These are phyloP conservation scores for Datura wrightii DNA, from an alignment of 257 asterid genomes.

Conservation along the genomic window DNA sequence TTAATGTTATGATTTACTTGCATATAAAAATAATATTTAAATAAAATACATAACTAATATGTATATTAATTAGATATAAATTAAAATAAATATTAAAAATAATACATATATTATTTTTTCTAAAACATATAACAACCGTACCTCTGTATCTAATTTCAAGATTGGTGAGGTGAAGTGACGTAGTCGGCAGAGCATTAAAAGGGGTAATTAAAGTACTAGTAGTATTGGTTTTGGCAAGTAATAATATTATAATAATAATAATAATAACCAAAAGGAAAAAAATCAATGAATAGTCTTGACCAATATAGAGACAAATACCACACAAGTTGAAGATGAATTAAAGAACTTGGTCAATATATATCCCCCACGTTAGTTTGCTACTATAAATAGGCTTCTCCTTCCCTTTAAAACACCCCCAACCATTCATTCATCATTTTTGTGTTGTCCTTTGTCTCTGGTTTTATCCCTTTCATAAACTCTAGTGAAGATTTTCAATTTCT, in stretches of 20 bases:
- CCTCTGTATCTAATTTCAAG: conserved; percentile 36
- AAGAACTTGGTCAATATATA: not conserved
- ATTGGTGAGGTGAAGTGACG: conserved; percentile 35
- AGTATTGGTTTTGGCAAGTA: not conserved
- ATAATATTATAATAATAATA: not conserved
- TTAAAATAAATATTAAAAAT: too few relatives aligned
- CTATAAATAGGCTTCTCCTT: conserved; percentile 41
- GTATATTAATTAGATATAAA: too few relatives aligned
- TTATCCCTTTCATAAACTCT: not conserved
- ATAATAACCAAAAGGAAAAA: not conserved
- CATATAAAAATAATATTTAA: too few relatives aligned
- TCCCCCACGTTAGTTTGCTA: conserved; percentile 39
- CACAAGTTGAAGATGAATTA: conserved; percentile 18
- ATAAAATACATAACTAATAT: too few relatives aligned
- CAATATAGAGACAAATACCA: conserved; percentile 29
- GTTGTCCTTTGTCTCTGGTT: not conserved
- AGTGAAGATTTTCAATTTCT: not conserved
- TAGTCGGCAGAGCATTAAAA: conserved; percentile 40
- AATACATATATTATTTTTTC: too few relatives aligned
- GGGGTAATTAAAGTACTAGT: not conserved
- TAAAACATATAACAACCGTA: too few relatives aligned
- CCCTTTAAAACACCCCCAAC: conserved; percentile 2
- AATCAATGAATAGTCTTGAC: conserved; percentile 15
- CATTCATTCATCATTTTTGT: conserved; percentile 3
- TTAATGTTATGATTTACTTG: too few relatives aligned